A percentile compares a stretch with the other conserved stretches of the same genome.
Evolutionary conservation across 805 yeast species (phyloP).

Genomic region (Metschnikowia gelsemii): DNA sequence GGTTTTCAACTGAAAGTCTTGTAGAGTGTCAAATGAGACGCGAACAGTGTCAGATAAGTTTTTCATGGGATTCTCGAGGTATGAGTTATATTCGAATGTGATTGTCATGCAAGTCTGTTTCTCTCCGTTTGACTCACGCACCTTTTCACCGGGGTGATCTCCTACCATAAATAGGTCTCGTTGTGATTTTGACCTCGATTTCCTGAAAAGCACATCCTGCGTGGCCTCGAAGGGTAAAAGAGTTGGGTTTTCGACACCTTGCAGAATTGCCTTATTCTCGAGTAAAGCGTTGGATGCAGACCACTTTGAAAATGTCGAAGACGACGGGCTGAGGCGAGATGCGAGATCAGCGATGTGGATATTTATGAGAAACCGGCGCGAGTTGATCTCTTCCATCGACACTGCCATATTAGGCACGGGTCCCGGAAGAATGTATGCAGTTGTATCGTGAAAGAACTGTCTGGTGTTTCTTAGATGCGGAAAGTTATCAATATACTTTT

Average conservation of each 20-base stretch:
- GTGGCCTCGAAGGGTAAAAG: constrained; percentile 8
- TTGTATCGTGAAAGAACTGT: constrained; percentile 28
- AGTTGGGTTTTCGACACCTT: background rate
- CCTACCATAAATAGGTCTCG: constrained; percentile 10
- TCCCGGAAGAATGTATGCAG: constrained; percentile 34
- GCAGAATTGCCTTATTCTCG: background rate
- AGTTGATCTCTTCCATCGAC: constrained; percentile 37
- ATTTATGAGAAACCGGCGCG: constrained; percentile 35
- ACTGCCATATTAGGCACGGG: constrained; percentile 23
- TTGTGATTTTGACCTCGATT: background rate
- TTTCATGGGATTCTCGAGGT: constrained; percentile 34
- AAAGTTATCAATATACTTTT: constrained; percentile 27
- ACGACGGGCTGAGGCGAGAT: constrained; percentile 32
- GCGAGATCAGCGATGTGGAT: constrained; percentile 46
- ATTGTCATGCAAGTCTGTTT: constrained; percentile 35
- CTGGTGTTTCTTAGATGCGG: constrained; percentile 29
- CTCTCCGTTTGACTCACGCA: background rate
- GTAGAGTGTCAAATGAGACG: constrained; percentile 32
- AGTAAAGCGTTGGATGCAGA: constrained; percentile 10
- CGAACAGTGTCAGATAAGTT: constrained; percentile 23
- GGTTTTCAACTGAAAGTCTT: constrained; percentile 24
- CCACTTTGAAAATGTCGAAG: constrained; percentile 14
- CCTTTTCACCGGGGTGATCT: constrained; percentile 2
- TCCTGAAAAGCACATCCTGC: constrained; percentile 2
- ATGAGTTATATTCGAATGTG: constrained; percentile 35